Evolutionary conservation across 2,329 filamentous ascomycete species (phyloP).

Genomic region (Scedosporium boydii): DNA sequence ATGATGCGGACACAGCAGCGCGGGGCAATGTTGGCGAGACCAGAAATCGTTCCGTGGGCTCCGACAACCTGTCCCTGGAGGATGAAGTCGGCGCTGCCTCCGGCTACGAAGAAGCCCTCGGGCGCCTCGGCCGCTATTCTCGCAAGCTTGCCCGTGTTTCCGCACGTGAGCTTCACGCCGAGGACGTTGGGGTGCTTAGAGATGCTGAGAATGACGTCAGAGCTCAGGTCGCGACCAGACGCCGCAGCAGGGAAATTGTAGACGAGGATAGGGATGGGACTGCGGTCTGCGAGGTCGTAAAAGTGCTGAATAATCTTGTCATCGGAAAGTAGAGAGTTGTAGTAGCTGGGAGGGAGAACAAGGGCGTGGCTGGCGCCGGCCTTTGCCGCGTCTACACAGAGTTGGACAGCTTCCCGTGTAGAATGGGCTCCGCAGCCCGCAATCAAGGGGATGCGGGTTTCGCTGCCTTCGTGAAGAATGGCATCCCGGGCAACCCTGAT

Average conservation of each 20-base stretch:
- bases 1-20: slow-evolving; percentile 25
- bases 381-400: slow-evolving; percentile 58
- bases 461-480: slow-evolving; percentile 51
- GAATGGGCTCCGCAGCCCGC: slow-evolving; percentile 69
- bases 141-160: slow-evolving; percentile 52
- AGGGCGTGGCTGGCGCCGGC: slow-evolving; percentile 68
- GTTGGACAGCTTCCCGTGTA: slow-evolving; percentile 61
- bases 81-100: slow-evolving; percentile 33
- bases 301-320: slow-evolving; percentile 46
- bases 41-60: slow-evolving; percentile 30
- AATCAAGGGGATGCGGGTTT: slow-evolving; percentile 57
- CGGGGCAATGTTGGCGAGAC: slow-evolving; percentile 28
- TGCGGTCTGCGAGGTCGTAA: slow-evolving; percentile 47
- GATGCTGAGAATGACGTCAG: slow-evolving; percentile 44
- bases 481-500: slow-evolving; percentile 61
- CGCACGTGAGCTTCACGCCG: slow-evolving; percentile 55
- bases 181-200: slow-evolving; percentile 47
- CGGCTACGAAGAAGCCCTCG: slow-evolving; percentile 28
- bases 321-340: slow-evolving; percentile 55
- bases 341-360: slow-evolving; percentile 69
- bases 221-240: slow-evolving; percentile 46
- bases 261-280: slow-evolving; percentile 50
- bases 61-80: slow-evolving; percentile 28
- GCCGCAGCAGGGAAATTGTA: slow-evolving; percentile 56
- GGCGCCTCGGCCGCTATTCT: slow-evolving; percentile 31